phyloP scores from a whole-genome alignment of 2,329 filamentous ascomycete species.

The Fusarium bactridioides region DNA sequence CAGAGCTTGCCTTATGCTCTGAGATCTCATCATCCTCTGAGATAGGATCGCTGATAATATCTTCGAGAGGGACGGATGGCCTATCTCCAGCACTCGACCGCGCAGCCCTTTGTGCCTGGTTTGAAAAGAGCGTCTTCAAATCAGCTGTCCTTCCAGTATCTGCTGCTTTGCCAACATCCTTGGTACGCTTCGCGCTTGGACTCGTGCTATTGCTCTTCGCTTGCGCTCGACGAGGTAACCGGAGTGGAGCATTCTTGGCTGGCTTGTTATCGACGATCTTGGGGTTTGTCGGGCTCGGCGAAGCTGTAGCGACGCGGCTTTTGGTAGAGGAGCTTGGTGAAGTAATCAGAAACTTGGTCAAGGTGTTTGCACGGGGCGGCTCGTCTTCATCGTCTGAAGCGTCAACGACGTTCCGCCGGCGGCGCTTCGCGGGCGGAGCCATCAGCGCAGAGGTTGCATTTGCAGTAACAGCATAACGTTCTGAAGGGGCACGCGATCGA shows the following conservation, averaged over 20 bases:
- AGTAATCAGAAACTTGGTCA: slow-evolving; percentile 62
- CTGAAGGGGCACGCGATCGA: slow-evolving; percentile 9
- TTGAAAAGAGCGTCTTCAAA: slow-evolving; percentile 67
- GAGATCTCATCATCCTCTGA: slow-evolving; percentile 68
- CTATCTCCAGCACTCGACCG: slow-evolving; percentile 44
- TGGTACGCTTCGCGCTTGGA: slow-evolving; percentile 52
- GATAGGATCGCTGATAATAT: slow-evolving; percentile 64
- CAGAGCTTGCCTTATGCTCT: slow-evolving; percentile 57
- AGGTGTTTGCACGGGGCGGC: slow-evolving; percentile 52
- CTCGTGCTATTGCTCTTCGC: slow-evolving; percentile 44
- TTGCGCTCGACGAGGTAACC: slow-evolving; percentile 39
- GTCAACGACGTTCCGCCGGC: slow-evolving; percentile 63
- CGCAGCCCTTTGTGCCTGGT: slow-evolving; percentile 62
- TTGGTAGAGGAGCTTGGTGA: slow-evolving; percentile 56
- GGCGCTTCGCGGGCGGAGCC: slow-evolving; percentile 67
- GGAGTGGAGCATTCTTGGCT: slow-evolving; percentile 34
- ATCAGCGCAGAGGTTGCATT: slow-evolving; percentile 52
- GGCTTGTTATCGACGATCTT: slow-evolving; percentile 29
- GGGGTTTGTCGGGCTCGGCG: slow-evolving; percentile 53
- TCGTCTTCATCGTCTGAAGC: slow-evolving; percentile 61
- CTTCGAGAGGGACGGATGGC: slow-evolving; percentile 50
- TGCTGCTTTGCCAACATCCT: slow-evolving; percentile 49
- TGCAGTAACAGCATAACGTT: slow-evolving; percentile 37
- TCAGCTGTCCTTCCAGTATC: slow-evolving; percentile 65
- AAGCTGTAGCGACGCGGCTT: slow-evolving; percentile 44